Percentiles rank a stretch among this genome's conserved stretches.
These are phyloP conservation scores for Didymella segeticola DNA, from an alignment of 2,329 filamentous ascomycete species.

Conservation along the genomic window DNA sequence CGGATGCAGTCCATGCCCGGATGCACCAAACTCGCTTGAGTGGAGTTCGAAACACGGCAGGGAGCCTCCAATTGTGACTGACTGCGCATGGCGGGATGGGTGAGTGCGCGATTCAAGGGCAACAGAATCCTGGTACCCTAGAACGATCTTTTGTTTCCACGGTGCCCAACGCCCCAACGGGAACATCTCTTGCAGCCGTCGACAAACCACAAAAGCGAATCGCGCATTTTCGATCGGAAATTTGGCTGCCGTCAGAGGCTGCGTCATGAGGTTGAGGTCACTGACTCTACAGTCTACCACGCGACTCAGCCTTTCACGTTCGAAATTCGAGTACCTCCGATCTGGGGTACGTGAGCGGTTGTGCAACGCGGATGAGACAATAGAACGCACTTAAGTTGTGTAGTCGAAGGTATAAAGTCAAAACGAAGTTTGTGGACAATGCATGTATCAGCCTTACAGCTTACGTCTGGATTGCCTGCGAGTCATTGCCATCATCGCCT, in stretches of 20 bases:
- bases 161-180: neutral
- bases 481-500: conserved; percentile 5
- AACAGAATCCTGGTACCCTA: conserved; percentile 6
- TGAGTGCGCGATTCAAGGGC: neutral
- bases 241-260: neutral
- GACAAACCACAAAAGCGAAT: conserved; percentile 1
- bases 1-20: neutral
- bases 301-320: neutral
- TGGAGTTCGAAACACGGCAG: conserved; percentile 12
- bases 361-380: neutral
- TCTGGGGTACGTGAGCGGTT: neutral
- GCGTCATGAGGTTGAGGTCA: neutral
- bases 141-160: conserved; percentile 9
- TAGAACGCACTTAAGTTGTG: neutral
- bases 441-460: conserved; percentile 10
- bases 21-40: neutral
- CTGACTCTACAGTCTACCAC: neutral
- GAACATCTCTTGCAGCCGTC: conserved; percentile 4
- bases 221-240: neutral
- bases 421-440: neutral
- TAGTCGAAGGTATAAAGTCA: neutral
- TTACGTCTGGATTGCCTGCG: conserved; percentile 5
- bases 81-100: conserved; percentile 7
- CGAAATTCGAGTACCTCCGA: neutral
- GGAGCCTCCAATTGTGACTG: conserved; percentile 10